Evolutionary conservation across 2,329 filamentous ascomycete genomes (phyloP), one percentile per base, ranked within the genome.

Genomic region (Cladosporium oxysporum): DNA sequence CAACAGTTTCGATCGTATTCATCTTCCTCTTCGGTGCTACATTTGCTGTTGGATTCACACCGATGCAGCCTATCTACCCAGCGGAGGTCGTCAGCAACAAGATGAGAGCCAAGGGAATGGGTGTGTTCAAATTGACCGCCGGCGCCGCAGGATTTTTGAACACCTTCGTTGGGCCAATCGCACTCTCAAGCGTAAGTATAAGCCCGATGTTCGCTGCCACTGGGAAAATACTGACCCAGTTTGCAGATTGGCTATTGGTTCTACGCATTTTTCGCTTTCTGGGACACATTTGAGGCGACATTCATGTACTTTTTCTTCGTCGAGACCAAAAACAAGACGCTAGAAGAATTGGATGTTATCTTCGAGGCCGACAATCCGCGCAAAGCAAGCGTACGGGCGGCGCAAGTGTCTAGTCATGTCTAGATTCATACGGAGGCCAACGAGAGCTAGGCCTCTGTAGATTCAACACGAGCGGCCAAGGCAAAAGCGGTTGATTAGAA

Each of bases 71-170:
- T 14, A 50, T 66, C 11, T 82, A 81, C 66, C 75, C 76, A 23
- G 75, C 78, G 65, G 80, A 82, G 70, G 79, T 82, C 63, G 69
- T 78, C 18, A 76, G 77, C 7, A 79, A 77, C 67, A 71, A 75
- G 63, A 82, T 84, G 66, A 75, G 76, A 63, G 76, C 82, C 23
- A 74, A 60, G 70, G 74, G 76, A 61, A 71, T 78, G 70, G 72
- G 79, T 4, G 70, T 83, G 16, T 75, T 78, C 71, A 78, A 78
- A 66, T 71, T 79, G 47, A 75, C 77, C 28, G 75, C 79, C 64
- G 77, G 78, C 67, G 68, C 76, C 29, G 77, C 79, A 33, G 77
- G 82, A 33, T 79, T 81, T 66, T 72, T 75, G 41, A 73, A 72
- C 67, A 68, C 66, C 12, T 74, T 65, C 44, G 63, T 58, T 21